Conservation (phyloP, 805 yeast genomes). For the Vanderwaltozyma verrucispora region DNA sequence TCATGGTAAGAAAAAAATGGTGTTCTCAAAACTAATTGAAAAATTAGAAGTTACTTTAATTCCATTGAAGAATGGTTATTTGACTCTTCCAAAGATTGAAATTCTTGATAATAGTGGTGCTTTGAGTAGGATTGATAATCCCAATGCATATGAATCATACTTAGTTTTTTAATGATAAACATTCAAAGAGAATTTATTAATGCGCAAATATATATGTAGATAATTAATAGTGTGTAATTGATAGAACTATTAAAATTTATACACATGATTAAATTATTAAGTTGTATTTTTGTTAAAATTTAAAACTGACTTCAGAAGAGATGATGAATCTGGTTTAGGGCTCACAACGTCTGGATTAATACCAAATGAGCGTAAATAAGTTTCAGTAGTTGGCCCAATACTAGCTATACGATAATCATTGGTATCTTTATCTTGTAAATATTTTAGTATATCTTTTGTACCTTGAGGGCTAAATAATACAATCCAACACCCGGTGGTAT, state of each 20-base stretch:
- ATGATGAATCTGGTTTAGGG: conserved; percentile 56
- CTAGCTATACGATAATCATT: conserved; percentile 49
- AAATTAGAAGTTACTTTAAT: conserved; percentile 40
- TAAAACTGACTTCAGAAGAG: conserved; percentile 33
- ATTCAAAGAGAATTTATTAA: too few species aligned
- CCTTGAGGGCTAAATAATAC: conserved; percentile 92
- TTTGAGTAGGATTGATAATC: conserved; percentile 50
- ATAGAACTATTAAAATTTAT: too few species aligned
- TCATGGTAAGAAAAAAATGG: conserved; percentile 55
- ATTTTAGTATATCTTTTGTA: conserved; percentile 48
- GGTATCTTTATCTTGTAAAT: conserved; percentile 21
- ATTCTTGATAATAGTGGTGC: conserved; percentile 31
- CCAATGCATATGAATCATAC: conserved; percentile 58
- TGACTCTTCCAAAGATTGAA: conserved; percentile 54
- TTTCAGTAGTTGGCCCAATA: conserved; percentile 88
- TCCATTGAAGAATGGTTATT: conserved; percentile 69
- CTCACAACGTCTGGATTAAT: conserved; percentile 57
- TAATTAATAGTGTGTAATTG: too few species aligned
- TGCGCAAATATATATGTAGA: too few species aligned
- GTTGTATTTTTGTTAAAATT: too few species aligned
- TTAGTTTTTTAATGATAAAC: conserved; percentile 50
- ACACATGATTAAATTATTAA: too few species aligned
- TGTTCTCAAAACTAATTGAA: conserved; percentile 32
- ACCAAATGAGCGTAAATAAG: conserved; percentile 42
- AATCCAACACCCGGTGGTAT: conserved; percentile 42